Base-by-base conservation (phyloP, 495 filamentous ascomycete genomes). In the Lentithecium fluviatile region DNA sequence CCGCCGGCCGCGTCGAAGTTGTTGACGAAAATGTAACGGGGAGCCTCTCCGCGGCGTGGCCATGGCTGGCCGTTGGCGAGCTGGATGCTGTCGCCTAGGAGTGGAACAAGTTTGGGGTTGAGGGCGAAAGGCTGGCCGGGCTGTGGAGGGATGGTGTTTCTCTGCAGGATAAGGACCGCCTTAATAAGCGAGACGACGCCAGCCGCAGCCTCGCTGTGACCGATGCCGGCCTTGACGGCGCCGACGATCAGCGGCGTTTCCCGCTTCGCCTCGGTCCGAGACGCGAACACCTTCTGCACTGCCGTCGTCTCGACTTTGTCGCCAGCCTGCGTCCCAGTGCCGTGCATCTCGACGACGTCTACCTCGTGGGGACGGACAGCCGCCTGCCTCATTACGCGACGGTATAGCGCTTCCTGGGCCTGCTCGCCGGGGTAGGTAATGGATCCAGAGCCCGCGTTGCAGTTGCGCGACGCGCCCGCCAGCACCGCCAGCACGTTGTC, bases 1-100 rank as follows among this genome's bases (percentile, higher is more conserved):
- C 74, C 74, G 20, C 73, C 75, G 1, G 72, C 68, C 2, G 73
- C 73, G 45, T 69, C 66, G 55, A 76, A 76, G 49, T 75, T 76
- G 54, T 76, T 78, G 17, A 78, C 17, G 5, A 75, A 34, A n/a
- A 68, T 60, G 17, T 45, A 25, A 1, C 69, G 64, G 70, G 52
- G 8, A 17, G 13, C n/a, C 6, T 2, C 26, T 36, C 23, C 23
- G 13, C 23, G 20, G 15, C 26, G 40, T 1, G 10, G 20, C 36
- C 40, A 34, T 20, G 29, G 37, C 24, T 32, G 50, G n/a, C 13
- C 24, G 7, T 36, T 56, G 19, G n/a, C 43, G 42, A 55, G n/a
- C 2, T 45, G 49, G 25, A 47, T 46, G 48, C 23, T 26, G 11
- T 55, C 23, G 20, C 60, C 52, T 23, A 17, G 6, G n/a, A 58